Evolutionary conservation across 768 basidiomycete species (phyloP).

Genomic region (Phylloporus sp.): DNA sequence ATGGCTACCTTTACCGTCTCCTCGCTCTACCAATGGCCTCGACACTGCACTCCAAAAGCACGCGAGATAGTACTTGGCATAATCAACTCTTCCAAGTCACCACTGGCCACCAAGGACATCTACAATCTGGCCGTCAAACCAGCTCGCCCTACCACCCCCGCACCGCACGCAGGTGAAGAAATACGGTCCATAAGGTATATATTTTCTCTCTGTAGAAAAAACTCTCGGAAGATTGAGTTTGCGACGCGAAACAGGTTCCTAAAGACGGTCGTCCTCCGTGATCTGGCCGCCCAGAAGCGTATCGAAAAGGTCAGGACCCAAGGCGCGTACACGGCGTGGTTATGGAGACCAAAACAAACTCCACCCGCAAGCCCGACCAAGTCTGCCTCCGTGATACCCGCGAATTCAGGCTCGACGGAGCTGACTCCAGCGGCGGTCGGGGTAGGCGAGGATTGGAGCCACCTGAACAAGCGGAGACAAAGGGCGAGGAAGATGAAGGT

Average conservation of each 20-base stretch:
- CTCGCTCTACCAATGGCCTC: conserved; percentile 22
- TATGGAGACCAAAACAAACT: conserved; percentile 32
- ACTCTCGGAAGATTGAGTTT: no score
- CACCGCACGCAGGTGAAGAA: conserved; percentile 42
- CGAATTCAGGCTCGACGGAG: not conserved
- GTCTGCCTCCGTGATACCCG: not conserved
- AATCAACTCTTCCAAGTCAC: conserved; percentile 17
- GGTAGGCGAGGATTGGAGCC: conserved; percentile 43
- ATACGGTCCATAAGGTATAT: conserved; percentile 53
- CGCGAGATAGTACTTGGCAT: conserved; percentile 21
- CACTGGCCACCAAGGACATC: conserved; percentile 26
- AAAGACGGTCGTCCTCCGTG: conserved; percentile 47
- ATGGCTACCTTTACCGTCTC: conserved; percentile 14
- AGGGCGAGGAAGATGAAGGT: conserved; percentile 44
- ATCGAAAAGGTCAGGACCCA: conserved; percentile 40
- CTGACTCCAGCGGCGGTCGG: conserved; percentile 28
- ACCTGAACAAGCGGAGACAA: conserved; percentile 53
- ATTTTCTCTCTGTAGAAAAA: conserved; percentile 6
- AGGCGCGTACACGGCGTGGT: conserved; percentile 34
- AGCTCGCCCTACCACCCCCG: conserved; percentile 15
- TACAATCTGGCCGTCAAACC: conserved; percentile 19
- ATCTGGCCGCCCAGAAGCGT: conserved; percentile 38
- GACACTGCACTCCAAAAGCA: conserved; percentile 20
- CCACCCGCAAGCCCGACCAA: not conserved
- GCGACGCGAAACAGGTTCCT: conserved; percentile 40